phyloP scores from a whole-genome alignment of 2,329 filamentous ascomycete genomes.

The Curvularia verruculosa region DNA sequence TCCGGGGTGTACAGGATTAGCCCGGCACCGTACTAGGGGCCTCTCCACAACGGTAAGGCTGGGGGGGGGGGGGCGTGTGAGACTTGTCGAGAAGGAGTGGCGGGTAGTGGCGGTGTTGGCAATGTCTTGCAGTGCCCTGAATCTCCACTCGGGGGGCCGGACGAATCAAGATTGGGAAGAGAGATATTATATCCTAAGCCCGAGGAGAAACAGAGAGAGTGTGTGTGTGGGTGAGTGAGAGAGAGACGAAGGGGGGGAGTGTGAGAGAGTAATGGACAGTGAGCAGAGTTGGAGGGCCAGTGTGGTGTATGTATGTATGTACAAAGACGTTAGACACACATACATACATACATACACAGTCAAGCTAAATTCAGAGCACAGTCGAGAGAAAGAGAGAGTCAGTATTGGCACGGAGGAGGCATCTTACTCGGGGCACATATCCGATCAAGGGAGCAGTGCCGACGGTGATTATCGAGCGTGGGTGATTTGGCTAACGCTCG shows the following conservation, averaged over 20 bases:
- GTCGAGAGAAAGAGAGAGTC: constrained; percentile 37
- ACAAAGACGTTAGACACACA: too few relatives aligned
- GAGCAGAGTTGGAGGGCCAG: background rate
- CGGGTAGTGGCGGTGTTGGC: constrained; percentile 46
- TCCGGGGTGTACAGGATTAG: constrained; percentile 43
- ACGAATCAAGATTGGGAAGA: background rate
- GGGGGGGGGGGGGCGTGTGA: constrained; percentile 44
- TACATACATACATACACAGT: constrained; percentile 5
- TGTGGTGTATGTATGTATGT: background rate
- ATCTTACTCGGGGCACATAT: constrained; percentile 27
- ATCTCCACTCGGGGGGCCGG: constrained; percentile 35
- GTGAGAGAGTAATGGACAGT: background rate
- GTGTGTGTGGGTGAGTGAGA: too few relatives aligned
- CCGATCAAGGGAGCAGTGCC: constrained; percentile 26
- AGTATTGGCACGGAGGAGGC: constrained; percentile 32
- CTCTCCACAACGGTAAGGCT: constrained; percentile 47
- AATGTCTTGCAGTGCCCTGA: constrained; percentile 42
- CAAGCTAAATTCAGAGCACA: background rate
- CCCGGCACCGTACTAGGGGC: constrained; percentile 36
- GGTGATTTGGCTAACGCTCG: constrained; percentile 33
- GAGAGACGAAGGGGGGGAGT: too few relatives aligned
- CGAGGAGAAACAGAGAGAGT: too few relatives aligned
- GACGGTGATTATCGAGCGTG: constrained; percentile 26
- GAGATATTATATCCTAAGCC: background rate
- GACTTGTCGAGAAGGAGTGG: constrained; percentile 39